Conservation (phyloP, 352 stramenopile species). For the Globisporangium cylindrosporum region DNA sequence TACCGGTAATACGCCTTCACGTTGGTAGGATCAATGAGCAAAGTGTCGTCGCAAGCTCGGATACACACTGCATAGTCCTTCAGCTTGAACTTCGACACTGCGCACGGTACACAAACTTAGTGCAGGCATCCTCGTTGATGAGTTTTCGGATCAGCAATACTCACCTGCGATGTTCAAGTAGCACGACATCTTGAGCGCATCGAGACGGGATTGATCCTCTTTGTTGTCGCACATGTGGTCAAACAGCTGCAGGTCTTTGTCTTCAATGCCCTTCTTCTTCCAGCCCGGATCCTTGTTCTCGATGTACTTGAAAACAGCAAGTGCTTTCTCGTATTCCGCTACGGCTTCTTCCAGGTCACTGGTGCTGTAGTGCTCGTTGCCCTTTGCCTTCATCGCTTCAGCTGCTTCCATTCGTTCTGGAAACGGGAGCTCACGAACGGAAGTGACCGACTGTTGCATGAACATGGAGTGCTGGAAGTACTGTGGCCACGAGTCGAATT, state of each 20-base stretch:
- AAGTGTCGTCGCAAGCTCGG: constrained; percentile 61
- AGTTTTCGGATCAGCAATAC: neutral
- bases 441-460: constrained; percentile 74
- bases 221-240: constrained; percentile 52
- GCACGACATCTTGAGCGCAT: constrained; percentile 61
- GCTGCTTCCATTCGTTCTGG: constrained; percentile 51
- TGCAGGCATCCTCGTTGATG: neutral
- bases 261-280: constrained; percentile 88
- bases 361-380: constrained; percentile 57
- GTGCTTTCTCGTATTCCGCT: constrained; percentile 79
- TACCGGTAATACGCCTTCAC: constrained; percentile 83
- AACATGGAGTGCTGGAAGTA: constrained; percentile 89
- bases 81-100: constrained; percentile 79
- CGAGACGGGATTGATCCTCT: constrained; percentile 41
- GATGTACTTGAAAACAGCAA: constrained; percentile 81
- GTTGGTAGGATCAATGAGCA: constrained; percentile 55
- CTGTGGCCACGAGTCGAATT: constrained; percentile 76
- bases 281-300: constrained; percentile 77
- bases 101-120: neutral
- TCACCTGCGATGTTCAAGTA: constrained; percentile 78
- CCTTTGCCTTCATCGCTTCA: constrained; percentile 61
- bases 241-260: constrained; percentile 59
- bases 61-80: constrained; percentile 65
- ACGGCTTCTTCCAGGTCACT: constrained; percentile 64
- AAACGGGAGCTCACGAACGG: constrained; percentile 41